A percentile compares a stretch with the other conserved stretches of the same genome.
phyloP scores from a whole-genome alignment of 2,329 filamentous ascomycete species.

The Claviceps fusiformis region DNA sequence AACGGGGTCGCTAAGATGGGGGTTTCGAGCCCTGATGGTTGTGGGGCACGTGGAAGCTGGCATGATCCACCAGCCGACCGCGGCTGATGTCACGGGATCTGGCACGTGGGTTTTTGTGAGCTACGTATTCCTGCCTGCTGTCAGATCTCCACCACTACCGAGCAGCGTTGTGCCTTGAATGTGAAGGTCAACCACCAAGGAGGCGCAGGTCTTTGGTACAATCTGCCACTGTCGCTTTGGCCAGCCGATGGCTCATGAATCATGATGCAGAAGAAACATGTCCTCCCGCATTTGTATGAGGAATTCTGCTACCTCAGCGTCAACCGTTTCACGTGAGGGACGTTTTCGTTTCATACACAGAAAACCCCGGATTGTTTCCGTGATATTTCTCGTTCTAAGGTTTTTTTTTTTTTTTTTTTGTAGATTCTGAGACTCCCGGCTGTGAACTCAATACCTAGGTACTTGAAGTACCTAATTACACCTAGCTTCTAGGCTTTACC shows the following conservation, averaged over 20 bases:
- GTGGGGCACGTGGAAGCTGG: background rate
- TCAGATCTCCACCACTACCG: too few species aligned
- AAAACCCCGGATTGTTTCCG: background rate
- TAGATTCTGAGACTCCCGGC: background rate
- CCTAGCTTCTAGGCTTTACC: background rate
- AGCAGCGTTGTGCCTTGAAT: background rate
- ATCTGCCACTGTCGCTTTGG: background rate
- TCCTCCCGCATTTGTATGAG: background rate
- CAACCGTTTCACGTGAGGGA: background rate
- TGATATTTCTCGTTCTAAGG: background rate
- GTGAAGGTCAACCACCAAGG: background rate
- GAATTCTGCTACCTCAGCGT: background rate
- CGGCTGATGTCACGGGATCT: background rate
- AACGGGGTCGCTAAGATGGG: conserved; percentile 25
- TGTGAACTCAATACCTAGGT: background rate
- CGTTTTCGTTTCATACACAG: background rate
- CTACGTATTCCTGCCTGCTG: background rate
- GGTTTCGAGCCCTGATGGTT: conserved; percentile 24
- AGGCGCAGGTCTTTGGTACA: background rate
- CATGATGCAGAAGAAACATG: background rate
- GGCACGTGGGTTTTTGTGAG: background rate
- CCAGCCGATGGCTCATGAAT: background rate
- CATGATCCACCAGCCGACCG: background rate
- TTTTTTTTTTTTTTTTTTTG: background rate
- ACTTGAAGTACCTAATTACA: too few species aligned